A percentile compares a stretch with the other conserved stretches of the same genome.
Conservation (phyloP, 2,329 filamentous ascomycete species). For the Penicillium frequentans region DNA sequence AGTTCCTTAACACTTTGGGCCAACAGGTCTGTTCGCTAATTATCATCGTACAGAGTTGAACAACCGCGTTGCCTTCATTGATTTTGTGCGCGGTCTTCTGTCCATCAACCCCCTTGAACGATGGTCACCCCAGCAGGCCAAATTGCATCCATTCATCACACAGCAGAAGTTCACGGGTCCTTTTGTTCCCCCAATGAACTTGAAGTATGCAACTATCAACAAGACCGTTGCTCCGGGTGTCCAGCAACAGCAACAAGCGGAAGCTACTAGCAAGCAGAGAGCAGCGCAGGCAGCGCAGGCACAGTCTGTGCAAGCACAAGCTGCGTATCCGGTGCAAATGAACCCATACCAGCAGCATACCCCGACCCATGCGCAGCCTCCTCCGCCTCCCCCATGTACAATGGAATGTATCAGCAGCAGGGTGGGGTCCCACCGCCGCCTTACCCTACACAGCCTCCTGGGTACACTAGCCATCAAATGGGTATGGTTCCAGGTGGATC, state of each 20-base stretch:
- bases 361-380: constrained; percentile 48
- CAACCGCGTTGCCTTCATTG: constrained; percentile 94
- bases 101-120: constrained; percentile 94
- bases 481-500: constrained; percentile 55
- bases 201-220: constrained; percentile 82
- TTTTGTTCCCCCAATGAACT: constrained; percentile 95
- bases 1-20: constrained; percentile 9
- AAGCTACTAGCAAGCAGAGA: constrained; percentile 89
- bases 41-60: constrained; percentile 75
- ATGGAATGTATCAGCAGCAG: constrained; percentile 69
- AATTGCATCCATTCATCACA: constrained; percentile 96
- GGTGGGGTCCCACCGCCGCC: constrained; percentile 70
- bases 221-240: constrained; percentile 89
- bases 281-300: constrained; percentile 67
- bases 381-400: constrained; percentile 65
- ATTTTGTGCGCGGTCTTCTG: constrained; percentile 90
- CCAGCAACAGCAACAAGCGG: constrained; percentile 92
- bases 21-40: constrained; percentile 16
- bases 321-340: constrained; percentile 66
- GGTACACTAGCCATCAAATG: constrained; percentile 69
- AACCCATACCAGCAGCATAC: constrained; percentile 50
- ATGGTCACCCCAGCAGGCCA: constrained; percentile 97
- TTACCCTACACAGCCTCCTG: constrained; percentile 70
- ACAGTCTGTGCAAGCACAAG: constrained; percentile 44
- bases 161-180: constrained; percentile 96